Evolutionary conservation across 495 filamentous ascomycete genomes (phyloP), one percentile per base, ranked within the genome.

Genomic region (Xylaria acuta): DNA sequence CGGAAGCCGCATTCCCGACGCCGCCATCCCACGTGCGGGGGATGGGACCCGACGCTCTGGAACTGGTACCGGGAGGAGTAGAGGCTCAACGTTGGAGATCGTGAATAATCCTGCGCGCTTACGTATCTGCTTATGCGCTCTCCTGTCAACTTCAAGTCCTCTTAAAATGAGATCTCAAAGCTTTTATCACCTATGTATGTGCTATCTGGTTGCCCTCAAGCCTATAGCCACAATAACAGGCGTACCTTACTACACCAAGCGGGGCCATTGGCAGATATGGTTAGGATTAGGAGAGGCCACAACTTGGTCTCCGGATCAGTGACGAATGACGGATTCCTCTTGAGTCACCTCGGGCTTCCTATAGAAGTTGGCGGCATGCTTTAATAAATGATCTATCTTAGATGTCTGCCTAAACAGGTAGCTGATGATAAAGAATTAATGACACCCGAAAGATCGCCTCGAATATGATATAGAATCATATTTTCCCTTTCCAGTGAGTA

Each of bases 81-180:
- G 32, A 53, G 43, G 32, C 64, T 66, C 45, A 53, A 11, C 22
- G 45, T 18, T 32, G 64, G 45, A 32, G 56, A 22, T 60, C 1
- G 7, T 60, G n/a, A 38, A 38, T 54, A 60, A n/a, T n/a, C 30
- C 58, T 51, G 45, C n/a, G n/a, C n/a, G 64, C 45, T 66, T 66
- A 51, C 45, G 30, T 53, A 53, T 49, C 16, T 47, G 25, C 18
- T 20, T 27, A 66, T 16, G 30, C 38, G 43, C 6, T 64, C 22
- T 25, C 5, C 7, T 14, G 27, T 64, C 27, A 47, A 64, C 41
- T 34, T 34, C 25, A 47, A 27, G 25, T 25, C 20, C 16, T 14
- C 6, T 1, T 18, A 12, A 32, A 12, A 18, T 30, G 22, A 34
- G 2, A 14, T 34, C 3, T 3, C 16, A 64, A 12, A 32, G 27